Conservation (phyloP, 2,329 filamentous ascomycete species). For the Penicillium sp. region DNA sequence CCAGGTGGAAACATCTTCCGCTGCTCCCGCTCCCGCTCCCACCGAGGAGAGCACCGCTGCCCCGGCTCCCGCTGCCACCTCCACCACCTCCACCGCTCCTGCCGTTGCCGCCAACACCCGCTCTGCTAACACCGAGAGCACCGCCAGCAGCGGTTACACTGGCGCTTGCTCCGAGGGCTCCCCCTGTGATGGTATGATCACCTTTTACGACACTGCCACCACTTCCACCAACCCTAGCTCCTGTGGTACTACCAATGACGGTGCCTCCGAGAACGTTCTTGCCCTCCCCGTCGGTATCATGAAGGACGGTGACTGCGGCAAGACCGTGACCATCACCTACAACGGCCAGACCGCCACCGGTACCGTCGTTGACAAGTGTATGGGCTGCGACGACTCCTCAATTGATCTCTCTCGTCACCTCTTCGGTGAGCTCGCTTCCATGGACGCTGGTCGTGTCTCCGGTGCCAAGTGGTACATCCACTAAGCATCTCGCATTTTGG, state of each 20-base stretch:
- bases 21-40: slow-evolving; percentile 7
- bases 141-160: slow-evolving; percentile 19
- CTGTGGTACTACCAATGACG: slow-evolving; percentile 66
- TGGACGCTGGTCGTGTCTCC: slow-evolving; percentile 42
- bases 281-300: slow-evolving; percentile 69
- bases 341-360: slow-evolving; percentile 62
- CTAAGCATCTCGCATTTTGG: slow-evolving; percentile 24
- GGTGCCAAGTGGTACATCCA: slow-evolving; percentile 46
- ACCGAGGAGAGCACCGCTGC: slow-evolving; percentile 1
- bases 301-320: slow-evolving; percentile 71
- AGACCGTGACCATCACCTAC: slow-evolving; percentile 64
- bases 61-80: neutral
- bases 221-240: slow-evolving; percentile 51
- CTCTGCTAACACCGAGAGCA: slow-evolving; percentile 15
- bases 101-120: slow-evolving; percentile 16
- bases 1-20: slow-evolving; percentile 6
- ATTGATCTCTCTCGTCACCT: slow-evolving; percentile 64
- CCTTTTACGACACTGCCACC: slow-evolving; percentile 71
- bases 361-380: slow-evolving; percentile 73
- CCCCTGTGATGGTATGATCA: slow-evolving; percentile 63
- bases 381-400: slow-evolving; percentile 59
- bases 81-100: neutral
- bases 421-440: slow-evolving; percentile 53
- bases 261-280: slow-evolving; percentile 62
- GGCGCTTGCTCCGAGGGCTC: slow-evolving; percentile 29